These are phyloP conservation scores for Trichosporon sp. DNA, from an alignment of 1,284 basidiomycete genomes.

Conservation along the genomic window DNA sequence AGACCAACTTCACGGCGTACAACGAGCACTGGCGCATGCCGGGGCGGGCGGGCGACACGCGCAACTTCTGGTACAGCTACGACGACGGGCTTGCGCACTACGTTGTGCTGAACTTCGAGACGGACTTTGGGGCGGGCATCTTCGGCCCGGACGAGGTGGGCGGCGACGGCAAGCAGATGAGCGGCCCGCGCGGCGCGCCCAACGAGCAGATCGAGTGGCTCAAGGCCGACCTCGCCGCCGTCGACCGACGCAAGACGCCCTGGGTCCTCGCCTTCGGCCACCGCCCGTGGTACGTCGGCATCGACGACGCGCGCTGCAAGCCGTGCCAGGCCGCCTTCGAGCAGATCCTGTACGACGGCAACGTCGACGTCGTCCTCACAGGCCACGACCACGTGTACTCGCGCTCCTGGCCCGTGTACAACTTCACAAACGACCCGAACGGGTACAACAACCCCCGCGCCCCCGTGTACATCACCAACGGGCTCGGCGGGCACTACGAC, in stretches of 20 bases:
- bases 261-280: constrained; percentile 48
- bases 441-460: constrained; percentile 26
- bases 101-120: constrained; percentile 31
- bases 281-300: constrained; percentile 31
- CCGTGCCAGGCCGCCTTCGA: constrained; percentile 44
- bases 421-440: constrained; percentile 34
- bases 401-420: constrained; percentile 37
- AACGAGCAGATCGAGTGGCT: constrained; percentile 32
- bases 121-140: constrained; percentile 28
- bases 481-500: constrained; percentile 42
- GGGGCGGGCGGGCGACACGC: constrained; percentile 16
- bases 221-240: constrained; percentile 38
- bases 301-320: constrained; percentile 21
- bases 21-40: constrained; percentile 41
- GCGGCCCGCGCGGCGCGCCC: constrained; percentile 14
- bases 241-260: constrained; percentile 46
- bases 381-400: constrained; percentile 47
- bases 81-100: constrained; percentile 29
- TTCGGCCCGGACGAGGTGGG: constrained; percentile 27
- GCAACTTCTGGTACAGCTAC: constrained; percentile 43
- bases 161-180: constrained; percentile 27
- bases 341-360: constrained; percentile 38
- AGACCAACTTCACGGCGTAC: constrained; percentile 31
- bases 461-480: constrained; percentile 39
- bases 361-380: constrained; percentile 40